A percentile compares a stretch with the other conserved stretches of the same genome.
Evolutionary conservation across 345 rosid genomes (phyloP).

Genomic region (Lepidium africanum): DNA sequence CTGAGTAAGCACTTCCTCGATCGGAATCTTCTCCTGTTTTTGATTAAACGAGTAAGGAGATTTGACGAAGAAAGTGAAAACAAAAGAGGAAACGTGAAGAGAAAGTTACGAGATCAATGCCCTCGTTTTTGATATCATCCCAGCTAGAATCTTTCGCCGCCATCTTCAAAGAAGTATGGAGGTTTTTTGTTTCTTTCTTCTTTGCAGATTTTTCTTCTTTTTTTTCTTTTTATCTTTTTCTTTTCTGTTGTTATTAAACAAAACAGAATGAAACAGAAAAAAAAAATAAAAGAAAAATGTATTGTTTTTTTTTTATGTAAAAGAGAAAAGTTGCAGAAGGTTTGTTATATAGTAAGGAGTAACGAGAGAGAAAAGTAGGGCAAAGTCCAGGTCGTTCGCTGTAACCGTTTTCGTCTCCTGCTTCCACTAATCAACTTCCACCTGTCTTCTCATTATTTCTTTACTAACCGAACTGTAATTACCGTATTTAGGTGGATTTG

Average conservation of each 20-base stretch:
- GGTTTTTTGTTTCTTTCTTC: neutral
- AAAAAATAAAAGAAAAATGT: neutral
- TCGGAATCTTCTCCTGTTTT: slow-evolving; percentile 60
- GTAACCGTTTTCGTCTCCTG: slow-evolving; percentile 18
- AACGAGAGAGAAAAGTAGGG: neutral
- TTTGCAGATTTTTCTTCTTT: no score
- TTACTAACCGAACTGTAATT: no score
- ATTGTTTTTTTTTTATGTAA: neutral
- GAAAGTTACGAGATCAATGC: slow-evolving; percentile 40
- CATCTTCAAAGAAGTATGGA: slow-evolving; percentile 15
- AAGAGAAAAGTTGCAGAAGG: neutral
- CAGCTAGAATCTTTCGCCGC: slow-evolving; percentile 35
- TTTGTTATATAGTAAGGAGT: neutral
- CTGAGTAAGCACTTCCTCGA: slow-evolving; percentile 63
- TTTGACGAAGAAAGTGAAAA: no score
- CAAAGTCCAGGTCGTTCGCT: slow-evolving; percentile 22
- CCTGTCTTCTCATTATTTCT: no score
- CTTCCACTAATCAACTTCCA: slow-evolving; percentile 17
- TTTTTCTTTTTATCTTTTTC: neutral
- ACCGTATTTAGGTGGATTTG: no score
- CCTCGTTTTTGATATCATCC: slow-evolving; percentile 58
- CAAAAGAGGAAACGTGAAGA: neutral
- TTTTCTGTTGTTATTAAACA: slow-evolving; percentile 25
- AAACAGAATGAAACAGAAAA: slow-evolving; percentile 22
- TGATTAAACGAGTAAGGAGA: no score